phyloP scores from a whole-genome alignment of 2,329 filamentous ascomycete species.

The Sporothrix globosa region DNA sequence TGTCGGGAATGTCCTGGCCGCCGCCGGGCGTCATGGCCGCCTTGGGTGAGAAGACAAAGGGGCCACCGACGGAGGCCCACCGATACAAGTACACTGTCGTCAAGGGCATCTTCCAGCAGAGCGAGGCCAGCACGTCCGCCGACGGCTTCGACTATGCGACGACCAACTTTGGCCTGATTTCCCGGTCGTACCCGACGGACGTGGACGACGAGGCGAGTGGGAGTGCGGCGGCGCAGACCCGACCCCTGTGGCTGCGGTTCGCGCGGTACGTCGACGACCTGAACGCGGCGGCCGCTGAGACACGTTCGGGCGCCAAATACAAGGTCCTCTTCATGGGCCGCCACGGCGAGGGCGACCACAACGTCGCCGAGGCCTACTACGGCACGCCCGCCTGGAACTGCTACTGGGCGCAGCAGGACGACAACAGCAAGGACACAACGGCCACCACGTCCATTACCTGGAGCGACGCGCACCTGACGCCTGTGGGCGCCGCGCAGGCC shows the following conservation, averaged over 20 bases:
- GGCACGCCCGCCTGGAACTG: conserved; percentile 70
- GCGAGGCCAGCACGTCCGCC: conserved; percentile 25
- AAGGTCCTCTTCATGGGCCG: conserved; percentile 70
- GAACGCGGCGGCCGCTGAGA: conserved; percentile 4
- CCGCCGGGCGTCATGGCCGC: neutral
- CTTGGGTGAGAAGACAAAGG: neutral
- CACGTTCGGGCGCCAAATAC: conserved; percentile 48
- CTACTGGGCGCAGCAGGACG: conserved; percentile 67
- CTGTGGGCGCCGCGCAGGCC: conserved; percentile 60
- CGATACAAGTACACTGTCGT: conserved; percentile 9
- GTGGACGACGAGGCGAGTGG: neutral
- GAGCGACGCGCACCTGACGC: conserved; percentile 66
- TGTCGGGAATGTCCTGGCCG: neutral
- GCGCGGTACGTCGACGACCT: conserved; percentile 17
- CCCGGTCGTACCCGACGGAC: conserved; percentile 26
- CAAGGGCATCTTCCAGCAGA: conserved; percentile 25
- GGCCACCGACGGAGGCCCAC: no score
- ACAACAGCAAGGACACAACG: conserved; percentile 58
- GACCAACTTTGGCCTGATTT: conserved; percentile 24
- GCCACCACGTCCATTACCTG: conserved; percentile 49
- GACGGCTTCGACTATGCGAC: conserved; percentile 26
- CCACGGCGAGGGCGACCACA: conserved; percentile 70
- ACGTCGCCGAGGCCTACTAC: conserved; percentile 66
- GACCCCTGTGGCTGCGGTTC: conserved; percentile 26
- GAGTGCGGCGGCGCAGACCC: neutral